Evolutionary conservation across 306 rosid species (phyloP).

Genomic region (Cucurbita moschata): DNA sequence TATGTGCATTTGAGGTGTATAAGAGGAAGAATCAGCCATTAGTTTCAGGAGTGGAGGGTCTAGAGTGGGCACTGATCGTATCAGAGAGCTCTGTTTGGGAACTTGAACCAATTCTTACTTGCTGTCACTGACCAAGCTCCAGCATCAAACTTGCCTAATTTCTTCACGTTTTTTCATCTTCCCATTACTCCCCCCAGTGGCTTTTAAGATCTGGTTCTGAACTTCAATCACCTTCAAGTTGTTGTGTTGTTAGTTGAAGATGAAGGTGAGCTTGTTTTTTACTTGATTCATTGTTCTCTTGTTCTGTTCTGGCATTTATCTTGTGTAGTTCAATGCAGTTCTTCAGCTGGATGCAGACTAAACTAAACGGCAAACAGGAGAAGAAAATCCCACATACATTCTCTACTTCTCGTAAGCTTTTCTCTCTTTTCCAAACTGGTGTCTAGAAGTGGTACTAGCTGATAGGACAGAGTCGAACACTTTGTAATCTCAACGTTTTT

Average conservation of each 20-base stretch:
- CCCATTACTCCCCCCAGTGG: slow-evolving; percentile 34
- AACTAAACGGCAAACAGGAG: slow-evolving; percentile 57
- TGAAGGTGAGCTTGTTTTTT: slow-evolving; percentile 44
- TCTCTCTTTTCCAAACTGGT: not conserved
- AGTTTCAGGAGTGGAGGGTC: slow-evolving; percentile 12
- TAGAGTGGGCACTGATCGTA: not conserved
- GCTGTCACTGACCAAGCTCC: slow-evolving; percentile 19
- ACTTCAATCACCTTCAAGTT: slow-evolving; percentile 1
- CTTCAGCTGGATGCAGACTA: slow-evolving; percentile 85
- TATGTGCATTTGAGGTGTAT: slow-evolving; percentile 1
- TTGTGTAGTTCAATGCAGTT: slow-evolving; percentile 36
- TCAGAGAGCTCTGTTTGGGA: slow-evolving; percentile 31
- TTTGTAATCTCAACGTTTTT: not conserved
- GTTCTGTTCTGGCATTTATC: not conserved
- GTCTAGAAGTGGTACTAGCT: not conserved
- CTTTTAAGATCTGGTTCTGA: slow-evolving; percentile 41
- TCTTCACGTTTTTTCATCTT: slow-evolving; percentile 20
- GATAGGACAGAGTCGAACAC: not conserved
- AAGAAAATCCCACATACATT: slow-evolving; percentile 34
- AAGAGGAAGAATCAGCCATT: slow-evolving; percentile 7
- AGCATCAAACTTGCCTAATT: slow-evolving; percentile 51
- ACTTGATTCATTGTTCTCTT: not conserved
- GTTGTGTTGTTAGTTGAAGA: slow-evolving; percentile 15
- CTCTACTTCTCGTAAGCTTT: slow-evolving; percentile 39
- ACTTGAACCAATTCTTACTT: slow-evolving; percentile 38